Evolutionary conservation across 2,329 filamentous ascomycete species (phyloP).

Genomic region (Botryotinia convoluta): DNA sequence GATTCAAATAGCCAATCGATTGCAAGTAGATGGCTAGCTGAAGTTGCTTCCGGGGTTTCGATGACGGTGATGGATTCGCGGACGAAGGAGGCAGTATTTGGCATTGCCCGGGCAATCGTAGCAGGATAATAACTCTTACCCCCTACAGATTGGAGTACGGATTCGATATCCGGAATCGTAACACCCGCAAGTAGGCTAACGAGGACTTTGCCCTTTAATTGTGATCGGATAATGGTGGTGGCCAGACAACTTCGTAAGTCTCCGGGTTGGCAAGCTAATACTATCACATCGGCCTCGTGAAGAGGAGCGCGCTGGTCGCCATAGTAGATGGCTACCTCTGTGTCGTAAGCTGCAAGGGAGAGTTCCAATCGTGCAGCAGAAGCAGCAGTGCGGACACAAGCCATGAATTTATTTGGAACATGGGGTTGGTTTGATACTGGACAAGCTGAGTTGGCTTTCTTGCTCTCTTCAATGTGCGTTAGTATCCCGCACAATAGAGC

Average conservation of each 20-base stretch:
- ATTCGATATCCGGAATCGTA: constrained; percentile 14
- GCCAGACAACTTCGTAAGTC: constrained; percentile 60
- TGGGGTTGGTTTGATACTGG: background rate
- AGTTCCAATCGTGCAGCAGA: constrained; percentile 58
- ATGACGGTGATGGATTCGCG: constrained; percentile 13
- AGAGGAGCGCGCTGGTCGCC: constrained; percentile 64
- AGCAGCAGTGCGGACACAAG: constrained; percentile 47
- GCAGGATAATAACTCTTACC: constrained; percentile 8
- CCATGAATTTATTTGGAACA: constrained; percentile 13
- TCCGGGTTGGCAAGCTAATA: constrained; percentile 74
- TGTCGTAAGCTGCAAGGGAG: constrained; percentile 61
- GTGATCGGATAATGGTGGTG: constrained; percentile 40
- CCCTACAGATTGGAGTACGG: constrained; percentile 5
- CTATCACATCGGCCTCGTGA: constrained; percentile 66
- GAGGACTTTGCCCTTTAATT: constrained; percentile 12
- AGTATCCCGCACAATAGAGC: constrained; percentile 17
- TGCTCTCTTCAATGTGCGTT: constrained; percentile 15
- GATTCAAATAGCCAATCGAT: constrained; percentile 12
- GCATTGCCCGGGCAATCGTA: constrained; percentile 13
- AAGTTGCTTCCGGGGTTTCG: constrained; percentile 2
- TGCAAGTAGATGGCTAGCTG: background rate
- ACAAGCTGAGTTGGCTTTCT: background rate
- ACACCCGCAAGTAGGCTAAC: constrained; percentile 14
- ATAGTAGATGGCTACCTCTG: constrained; percentile 70
- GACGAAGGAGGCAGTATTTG: constrained; percentile 14